These are phyloP conservation scores for Mortierella sp. DNA, from an alignment of 371 early-diverging fungal species.

Conservation along the genomic window DNA sequence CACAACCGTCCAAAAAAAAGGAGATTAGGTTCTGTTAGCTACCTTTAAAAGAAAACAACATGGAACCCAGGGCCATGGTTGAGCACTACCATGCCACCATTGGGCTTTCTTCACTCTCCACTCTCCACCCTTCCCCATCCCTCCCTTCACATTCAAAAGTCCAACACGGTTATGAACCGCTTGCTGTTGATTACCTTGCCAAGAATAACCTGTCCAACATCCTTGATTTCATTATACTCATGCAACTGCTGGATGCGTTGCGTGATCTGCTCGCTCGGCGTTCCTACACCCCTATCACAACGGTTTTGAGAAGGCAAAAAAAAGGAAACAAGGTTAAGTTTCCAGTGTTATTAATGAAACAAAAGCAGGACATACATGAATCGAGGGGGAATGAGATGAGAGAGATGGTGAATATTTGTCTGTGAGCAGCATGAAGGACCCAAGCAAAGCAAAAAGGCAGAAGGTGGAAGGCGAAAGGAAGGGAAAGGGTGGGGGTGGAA, in stretches of 20 bases:
- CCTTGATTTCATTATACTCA: slow-evolving; percentile 56
- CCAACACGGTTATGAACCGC: no score
- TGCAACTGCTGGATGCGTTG: slow-evolving; percentile 50
- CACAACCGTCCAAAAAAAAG: background rate
- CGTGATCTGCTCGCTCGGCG: slow-evolving; percentile 42
- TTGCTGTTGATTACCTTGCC: slow-evolving; percentile 54
- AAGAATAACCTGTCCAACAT: slow-evolving; percentile 53
- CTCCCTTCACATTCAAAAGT: no score
- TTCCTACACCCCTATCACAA: slow-evolving; percentile 40
- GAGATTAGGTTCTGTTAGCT: background rate
- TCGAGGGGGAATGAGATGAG: background rate
- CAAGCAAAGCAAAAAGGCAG: background rate
- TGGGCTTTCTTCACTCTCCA: no score
- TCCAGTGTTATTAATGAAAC: background rate
- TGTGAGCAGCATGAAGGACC: background rate
- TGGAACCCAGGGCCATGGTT: background rate
- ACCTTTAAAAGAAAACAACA: background rate
- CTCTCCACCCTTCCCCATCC: no score
- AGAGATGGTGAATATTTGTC: background rate
- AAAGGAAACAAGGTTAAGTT: background rate
- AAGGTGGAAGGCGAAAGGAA: background rate
- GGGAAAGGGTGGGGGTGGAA: no score
- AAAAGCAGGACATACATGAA: background rate
- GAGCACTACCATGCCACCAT: background rate
- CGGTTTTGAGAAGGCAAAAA: no score